phyloP scores from a whole-genome alignment of 139 green algal species.

The Astrephomene gubernaculifera region DNA sequence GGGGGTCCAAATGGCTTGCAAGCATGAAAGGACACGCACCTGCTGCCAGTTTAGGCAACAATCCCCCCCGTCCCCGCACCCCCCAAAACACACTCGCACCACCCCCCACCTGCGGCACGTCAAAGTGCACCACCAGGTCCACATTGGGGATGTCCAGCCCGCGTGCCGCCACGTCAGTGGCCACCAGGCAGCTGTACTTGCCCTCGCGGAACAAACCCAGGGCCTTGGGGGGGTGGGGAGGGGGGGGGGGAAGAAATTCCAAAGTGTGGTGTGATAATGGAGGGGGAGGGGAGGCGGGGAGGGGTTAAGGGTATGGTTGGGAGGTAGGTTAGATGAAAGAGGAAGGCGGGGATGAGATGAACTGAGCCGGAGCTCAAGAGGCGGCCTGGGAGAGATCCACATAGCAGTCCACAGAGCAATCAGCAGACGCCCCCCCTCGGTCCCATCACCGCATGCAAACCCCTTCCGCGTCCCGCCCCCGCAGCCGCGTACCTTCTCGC shows the following conservation, averaged over 20 bases:
- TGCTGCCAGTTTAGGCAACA: too few species aligned
- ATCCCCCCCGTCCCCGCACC: too few species aligned
- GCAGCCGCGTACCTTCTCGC: constrained; percentile 59
- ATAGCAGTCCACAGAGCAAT: too few species aligned
- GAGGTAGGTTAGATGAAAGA: not conserved
- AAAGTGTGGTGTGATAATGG: not conserved
- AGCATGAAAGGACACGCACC: too few species aligned
- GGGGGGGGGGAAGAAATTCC: too few species aligned
- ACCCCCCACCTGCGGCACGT: constrained; percentile 72
- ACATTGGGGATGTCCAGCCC: constrained; percentile 97
- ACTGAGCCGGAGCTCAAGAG: too few species aligned
- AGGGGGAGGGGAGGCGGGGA: not conserved
- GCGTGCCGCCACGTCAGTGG: constrained; percentile 97
- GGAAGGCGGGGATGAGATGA: too few species aligned
- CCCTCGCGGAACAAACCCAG: constrained; percentile 83
- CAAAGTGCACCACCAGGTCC: constrained; percentile 91
- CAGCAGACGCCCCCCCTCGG: too few species aligned
- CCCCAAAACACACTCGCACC: too few species aligned
- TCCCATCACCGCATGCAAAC: too few species aligned
- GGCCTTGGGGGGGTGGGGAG: constrained; percentile 55
- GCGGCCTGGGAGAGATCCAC: too few species aligned
- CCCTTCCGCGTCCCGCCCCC: not conserved
- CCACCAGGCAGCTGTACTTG: constrained; percentile 92
- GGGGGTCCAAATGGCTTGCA: too few species aligned
- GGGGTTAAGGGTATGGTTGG: not conserved